Evolutionary conservation across 2,329 filamentous ascomycete species (phyloP), one percentile per base, ranked within the genome.

Genomic region (Epichloe sibirici): DNA sequence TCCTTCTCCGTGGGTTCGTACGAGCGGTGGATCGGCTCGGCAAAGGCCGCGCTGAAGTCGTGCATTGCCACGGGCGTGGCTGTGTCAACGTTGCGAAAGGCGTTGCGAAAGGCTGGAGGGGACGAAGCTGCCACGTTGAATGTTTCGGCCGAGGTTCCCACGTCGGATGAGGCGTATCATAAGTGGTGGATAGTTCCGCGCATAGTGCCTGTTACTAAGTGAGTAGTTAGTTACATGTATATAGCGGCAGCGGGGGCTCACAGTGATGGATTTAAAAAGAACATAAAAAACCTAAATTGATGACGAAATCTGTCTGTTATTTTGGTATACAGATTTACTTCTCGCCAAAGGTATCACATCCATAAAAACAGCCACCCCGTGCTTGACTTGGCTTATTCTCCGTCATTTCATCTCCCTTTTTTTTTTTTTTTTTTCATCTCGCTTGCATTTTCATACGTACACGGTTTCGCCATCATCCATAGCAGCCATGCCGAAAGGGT

Each of bases 21-120:
- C 58, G 77, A 76, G 11, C 75, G 79, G 52, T 90, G 85, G 84
- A 63, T 76, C 17, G 70, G 69, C 23, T 74, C 79, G 23, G 71
- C 78, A 11, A 84, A 81, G 64, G 75, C 78, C 55, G 77, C 76
- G 9, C 72, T 86, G 60, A 82, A 81, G 61, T 80, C 85, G n/a
- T 85, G 82, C 58, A 89, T 90, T 55, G 81, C 81, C 8, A 75
- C 83, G 1, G 81, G 80, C 5, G 77, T 90, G 56, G 79, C 82
- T 0, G 75, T 88, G 44, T 74, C 75, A 25, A 74, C 73, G 1
- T 65, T 86, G 47, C 77, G 76, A 60, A 85, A 81, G 64, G 76
- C 75, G 2, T 59, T 84, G 8, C 68, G 71, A 17, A 66, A n/a
- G 17, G 25, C 34, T 5, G n/a, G 62, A 53, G 61, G 55, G 49